phyloP scores from a whole-genome alignment of 345 rosid genomes.

The Trapa bicornis region DNA sequence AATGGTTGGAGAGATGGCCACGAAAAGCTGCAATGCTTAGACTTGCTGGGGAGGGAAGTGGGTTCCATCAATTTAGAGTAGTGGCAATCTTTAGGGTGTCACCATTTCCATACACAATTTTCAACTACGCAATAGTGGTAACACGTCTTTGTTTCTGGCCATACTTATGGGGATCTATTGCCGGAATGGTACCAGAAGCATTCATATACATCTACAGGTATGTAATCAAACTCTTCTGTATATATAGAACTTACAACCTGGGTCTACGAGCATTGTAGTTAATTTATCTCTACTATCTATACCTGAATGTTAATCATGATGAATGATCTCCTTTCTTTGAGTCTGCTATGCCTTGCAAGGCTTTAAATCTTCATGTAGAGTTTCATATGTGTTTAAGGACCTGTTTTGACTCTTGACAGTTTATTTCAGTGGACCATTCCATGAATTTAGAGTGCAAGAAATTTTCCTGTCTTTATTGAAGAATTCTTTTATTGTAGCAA shows the following conservation, averaged over 20 bases:
- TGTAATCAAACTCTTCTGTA: constrained; percentile 9
- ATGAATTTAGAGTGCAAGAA: too few species aligned
- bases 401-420: too few species aligned
- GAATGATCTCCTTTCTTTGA: neutral
- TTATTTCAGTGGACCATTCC: too few species aligned
- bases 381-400: too few species aligned
- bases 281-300: neutral
- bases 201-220: constrained; percentile 91
- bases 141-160: constrained; percentile 92
- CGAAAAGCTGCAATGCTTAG: constrained; percentile 67
- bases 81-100: constrained; percentile 88
- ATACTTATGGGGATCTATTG: constrained; percentile 68
- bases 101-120: constrained; percentile 94
- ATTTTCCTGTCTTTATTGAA: too few species aligned
- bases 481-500: too few species aligned
- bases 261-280: too few species aligned
- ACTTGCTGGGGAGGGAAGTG: constrained; percentile 88
- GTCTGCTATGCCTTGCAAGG: too few species aligned
- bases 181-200: constrained; percentile 98
- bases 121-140: constrained; percentile 83
- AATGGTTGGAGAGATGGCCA: constrained; percentile 94
- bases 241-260: too few species aligned
- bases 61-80: constrained; percentile 87
- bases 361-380: too few species aligned
- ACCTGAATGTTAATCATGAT: neutral